Conservation (phyloP, 306 rosid genomes). For the Erythrophleum fordii region DNA sequence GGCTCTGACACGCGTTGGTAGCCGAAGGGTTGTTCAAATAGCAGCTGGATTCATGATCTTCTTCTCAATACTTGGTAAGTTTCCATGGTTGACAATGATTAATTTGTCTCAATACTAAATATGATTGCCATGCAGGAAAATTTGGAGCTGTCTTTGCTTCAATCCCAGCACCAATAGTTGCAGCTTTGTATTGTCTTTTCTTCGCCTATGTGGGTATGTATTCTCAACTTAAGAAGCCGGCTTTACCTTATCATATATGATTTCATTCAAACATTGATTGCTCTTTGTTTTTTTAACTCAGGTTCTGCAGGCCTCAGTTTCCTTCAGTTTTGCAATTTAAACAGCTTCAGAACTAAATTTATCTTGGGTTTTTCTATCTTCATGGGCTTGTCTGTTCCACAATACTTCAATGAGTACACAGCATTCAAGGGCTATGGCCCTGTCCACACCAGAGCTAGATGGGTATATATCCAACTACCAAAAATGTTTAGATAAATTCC, state of each 20-base stretch:
- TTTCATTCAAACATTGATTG: constrained; percentile 12
- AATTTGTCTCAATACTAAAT: constrained; percentile 11
- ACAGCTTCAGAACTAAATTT: constrained; percentile 84
- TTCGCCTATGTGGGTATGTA: constrained; percentile 94
- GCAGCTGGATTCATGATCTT: constrained; percentile 96
- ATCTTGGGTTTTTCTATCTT: constrained; percentile 83
- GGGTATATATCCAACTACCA: constrained; percentile 52
- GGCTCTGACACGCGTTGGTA: constrained; percentile 94
- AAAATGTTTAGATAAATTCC: not conserved
- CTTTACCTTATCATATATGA: not conserved
- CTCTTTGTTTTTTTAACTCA: constrained; percentile 40
- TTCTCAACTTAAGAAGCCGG: constrained; percentile 28
- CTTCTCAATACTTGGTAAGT: constrained; percentile 87
- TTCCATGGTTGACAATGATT: not conserved
- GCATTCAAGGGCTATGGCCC: constrained; percentile 84
- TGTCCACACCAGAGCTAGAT: constrained; percentile 85
- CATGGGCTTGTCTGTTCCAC: constrained; percentile 94
- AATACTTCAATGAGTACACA: constrained; percentile 94
- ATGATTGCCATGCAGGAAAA: constrained; percentile 60
- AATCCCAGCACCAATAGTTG: constrained; percentile 88
- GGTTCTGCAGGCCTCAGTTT: constrained; percentile 89
- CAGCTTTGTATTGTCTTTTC: constrained; percentile 90
- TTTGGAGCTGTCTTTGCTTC: constrained; percentile 98
- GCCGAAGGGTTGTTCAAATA: constrained; percentile 96
- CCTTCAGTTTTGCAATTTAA: constrained; percentile 92